Evolutionary conservation across 176 grass and related monocot genomes (phyloP).

Genomic region (Oryza glaberrima): DNA sequence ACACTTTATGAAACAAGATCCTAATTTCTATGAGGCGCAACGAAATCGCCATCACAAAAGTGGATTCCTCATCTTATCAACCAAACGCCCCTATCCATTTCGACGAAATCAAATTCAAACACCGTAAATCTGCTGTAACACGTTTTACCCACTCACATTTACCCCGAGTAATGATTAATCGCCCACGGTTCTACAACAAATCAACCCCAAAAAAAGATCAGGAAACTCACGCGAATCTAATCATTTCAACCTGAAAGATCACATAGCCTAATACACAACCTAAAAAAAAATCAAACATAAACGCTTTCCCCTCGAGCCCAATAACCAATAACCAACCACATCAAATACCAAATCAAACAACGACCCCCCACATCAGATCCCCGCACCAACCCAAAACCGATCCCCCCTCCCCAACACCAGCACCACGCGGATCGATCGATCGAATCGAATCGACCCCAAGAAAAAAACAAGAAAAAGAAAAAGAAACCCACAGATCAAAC

Average conservation of each 20-base stretch:
- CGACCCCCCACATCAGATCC: neutral
- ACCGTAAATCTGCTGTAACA: neutral
- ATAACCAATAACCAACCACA: neutral
- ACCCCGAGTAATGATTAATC: neutral
- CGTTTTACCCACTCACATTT: neutral
- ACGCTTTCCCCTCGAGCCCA: neutral
- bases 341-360: neutral
- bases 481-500: slow-evolving; percentile 12
- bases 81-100: slow-evolving; percentile 1
- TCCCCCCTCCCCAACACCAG: neutral
- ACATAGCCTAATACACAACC: neutral
- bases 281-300: neutral
- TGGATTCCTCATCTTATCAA: neutral
- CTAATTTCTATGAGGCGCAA: slow-evolving; percentile 20
- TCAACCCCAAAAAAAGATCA: neutral
- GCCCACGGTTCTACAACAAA: neutral
- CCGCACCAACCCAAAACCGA: slow-evolving; percentile 18
- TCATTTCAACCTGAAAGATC: neutral
- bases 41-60: neutral
- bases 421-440: slow-evolving; percentile 26
- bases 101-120: slow-evolving; percentile 26
- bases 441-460: slow-evolving; percentile 6
- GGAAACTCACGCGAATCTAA: slow-evolving; percentile 9
- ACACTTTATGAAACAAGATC: slow-evolving; percentile 28
- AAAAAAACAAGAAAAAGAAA: neutral